phyloP scores from a whole-genome alignment of 768 basidiomycete species.

The Pulveroboletus ravenelii region DNA sequence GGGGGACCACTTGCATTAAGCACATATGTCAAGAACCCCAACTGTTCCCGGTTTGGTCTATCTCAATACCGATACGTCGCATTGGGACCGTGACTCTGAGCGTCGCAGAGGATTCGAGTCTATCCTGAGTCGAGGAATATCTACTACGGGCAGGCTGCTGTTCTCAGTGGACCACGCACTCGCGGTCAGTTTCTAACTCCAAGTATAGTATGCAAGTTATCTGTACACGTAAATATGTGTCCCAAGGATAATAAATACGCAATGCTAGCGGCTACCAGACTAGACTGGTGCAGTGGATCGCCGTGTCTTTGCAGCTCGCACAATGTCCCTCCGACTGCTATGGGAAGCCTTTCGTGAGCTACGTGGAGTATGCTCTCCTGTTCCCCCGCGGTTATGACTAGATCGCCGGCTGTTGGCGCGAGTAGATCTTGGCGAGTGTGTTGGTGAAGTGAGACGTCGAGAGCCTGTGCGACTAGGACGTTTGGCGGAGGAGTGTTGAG shows the following conservation, averaged over 20 bases:
- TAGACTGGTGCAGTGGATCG: neutral
- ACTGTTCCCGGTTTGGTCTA: neutral
- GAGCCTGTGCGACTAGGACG: slow-evolving; percentile 6
- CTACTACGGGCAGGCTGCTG: neutral
- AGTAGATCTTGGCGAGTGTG: slow-evolving; percentile 15
- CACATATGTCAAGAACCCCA: slow-evolving; percentile 12
- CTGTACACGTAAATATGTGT: slow-evolving; percentile 20
- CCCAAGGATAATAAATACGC: slow-evolving; percentile 14
- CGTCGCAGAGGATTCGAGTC: neutral
- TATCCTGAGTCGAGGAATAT: neutral
- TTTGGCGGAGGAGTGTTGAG: slow-evolving; percentile 10
- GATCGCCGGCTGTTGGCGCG: slow-evolving; percentile 17
- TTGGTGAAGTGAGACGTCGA: slow-evolving; percentile 10
- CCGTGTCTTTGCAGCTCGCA: slow-evolving; percentile 6
- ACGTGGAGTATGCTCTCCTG: slow-evolving; percentile 4
- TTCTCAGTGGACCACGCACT: neutral
- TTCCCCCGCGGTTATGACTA: slow-evolving; percentile 12
- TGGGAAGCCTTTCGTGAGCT: slow-evolving; percentile 20
- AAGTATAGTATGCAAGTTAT: slow-evolving; percentile 6
- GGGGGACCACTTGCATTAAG: slow-evolving; percentile 12
- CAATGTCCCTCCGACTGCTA: slow-evolving; percentile 7
- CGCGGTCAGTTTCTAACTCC: neutral
- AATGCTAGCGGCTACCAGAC: neutral
- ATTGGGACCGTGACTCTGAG: neutral
- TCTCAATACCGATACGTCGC: slow-evolving; percentile 4